Conservation (phyloP, 2,329 filamentous ascomycete genomes). For the Aspergillus texensis region DNA sequence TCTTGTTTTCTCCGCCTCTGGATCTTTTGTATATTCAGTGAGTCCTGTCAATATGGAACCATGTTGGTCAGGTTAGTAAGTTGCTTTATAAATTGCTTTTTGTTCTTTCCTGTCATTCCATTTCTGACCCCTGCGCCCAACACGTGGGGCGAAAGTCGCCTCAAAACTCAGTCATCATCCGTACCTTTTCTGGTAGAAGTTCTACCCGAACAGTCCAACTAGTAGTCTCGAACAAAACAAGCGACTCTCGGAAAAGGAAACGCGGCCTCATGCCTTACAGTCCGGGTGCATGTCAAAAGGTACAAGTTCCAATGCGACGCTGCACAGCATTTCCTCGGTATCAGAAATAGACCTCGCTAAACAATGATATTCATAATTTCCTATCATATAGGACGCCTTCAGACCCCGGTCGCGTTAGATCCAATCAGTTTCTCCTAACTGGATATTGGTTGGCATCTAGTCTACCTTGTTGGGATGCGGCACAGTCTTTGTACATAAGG, state of each 20-base stretch:
- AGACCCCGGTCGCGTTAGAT: background rate
- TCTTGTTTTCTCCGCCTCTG: background rate
- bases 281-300: background rate
- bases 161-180: constrained; percentile 10
- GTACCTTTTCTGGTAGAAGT: background rate
- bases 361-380: constrained; percentile 8
- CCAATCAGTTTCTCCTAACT: background rate
- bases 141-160: constrained; percentile 16
- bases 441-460: constrained; percentile 4
- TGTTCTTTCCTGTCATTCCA: background rate
- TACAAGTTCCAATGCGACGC: background rate
- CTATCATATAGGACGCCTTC: background rate
- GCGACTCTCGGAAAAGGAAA: background rate
- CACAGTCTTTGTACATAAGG: constrained; percentile 20
- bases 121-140: constrained; percentile 15
- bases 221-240: background rate
- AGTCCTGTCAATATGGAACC: background rate
- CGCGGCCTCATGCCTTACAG: constrained; percentile 2
- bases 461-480: constrained; percentile 17
- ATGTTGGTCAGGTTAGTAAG: background rate
- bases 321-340: constrained; percentile 2
- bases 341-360: background rate
- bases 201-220: background rate
- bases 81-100: background rate
- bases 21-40: background rate